phyloP scores from a whole-genome alignment of 306 rosid genomes.

The Canavalia ensiformis region DNA sequence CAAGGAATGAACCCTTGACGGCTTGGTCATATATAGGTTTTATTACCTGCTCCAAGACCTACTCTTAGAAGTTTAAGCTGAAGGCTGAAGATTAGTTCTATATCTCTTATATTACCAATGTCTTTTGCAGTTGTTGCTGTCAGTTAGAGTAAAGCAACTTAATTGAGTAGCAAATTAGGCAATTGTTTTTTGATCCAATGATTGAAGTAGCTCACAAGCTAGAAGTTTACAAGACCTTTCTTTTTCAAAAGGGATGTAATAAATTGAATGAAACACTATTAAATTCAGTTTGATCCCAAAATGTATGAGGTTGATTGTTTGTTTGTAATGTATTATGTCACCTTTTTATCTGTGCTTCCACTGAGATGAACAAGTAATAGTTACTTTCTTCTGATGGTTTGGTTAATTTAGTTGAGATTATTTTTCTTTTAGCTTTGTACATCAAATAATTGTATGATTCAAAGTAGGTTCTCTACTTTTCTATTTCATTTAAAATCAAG shows the following conservation, averaged over 20 bases:
- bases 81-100: conserved; percentile 8
- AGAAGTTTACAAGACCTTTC: not conserved
- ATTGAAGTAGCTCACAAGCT: conserved; percentile 7
- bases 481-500: conserved; percentile 21
- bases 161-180: not conserved
- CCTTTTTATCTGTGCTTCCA: conserved; percentile 19
- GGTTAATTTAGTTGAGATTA: not conserved
- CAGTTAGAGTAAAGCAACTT: conserved; percentile 24
- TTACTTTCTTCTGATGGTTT: conserved; percentile 25
- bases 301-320: conserved; percentile 21
- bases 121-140: not conserved
- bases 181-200: not conserved
- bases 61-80: conserved; percentile 1
- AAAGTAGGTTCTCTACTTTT: conserved; percentile 10
- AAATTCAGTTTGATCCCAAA: conserved; percentile 37
- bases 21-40: not conserved
- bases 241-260: not conserved
- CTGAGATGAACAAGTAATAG: conserved; percentile 25
- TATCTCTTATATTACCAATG: conserved; percentile 1
- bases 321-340: conserved; percentile 9
- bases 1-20: not conserved
- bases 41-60: not conserved
- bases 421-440: conserved; percentile 16
- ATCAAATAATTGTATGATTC: conserved; percentile 39
- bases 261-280: conserved; percentile 22